A percentile compares a stretch with the other conserved stretches of the same genome.
phyloP scores from a whole-genome alignment of 306 rosid genomes.

The Rosa lucieae region DNA sequence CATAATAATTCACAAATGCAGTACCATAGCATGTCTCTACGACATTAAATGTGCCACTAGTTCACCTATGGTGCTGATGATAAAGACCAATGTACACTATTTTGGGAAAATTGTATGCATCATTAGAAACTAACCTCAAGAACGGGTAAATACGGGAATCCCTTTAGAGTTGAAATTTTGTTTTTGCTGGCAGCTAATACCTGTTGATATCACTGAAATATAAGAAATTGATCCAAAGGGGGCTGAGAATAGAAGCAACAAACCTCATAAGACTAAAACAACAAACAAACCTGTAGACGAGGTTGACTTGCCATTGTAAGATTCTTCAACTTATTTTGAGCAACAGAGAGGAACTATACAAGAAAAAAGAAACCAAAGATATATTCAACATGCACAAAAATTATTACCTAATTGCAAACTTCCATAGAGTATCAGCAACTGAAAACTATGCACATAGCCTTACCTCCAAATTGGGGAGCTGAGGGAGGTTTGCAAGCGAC shows the following conservation, averaged over 20 bases:
- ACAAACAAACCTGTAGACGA: slow-evolving; percentile 82
- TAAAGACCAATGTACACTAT: not conserved
- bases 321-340: slow-evolving; percentile 94
- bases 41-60: not conserved
- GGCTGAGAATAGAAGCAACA: slow-evolving; percentile 1
- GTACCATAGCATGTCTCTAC: not conserved
- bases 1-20: not conserved
- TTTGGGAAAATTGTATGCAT: not conserved
- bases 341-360: slow-evolving; percentile 90
- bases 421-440: slow-evolving; percentile 16
- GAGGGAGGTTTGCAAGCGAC: slow-evolving; percentile 92
- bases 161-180: slow-evolving; percentile 82
- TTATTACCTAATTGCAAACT: slow-evolving; percentile 20
- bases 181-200: slow-evolving; percentile 99
- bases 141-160: slow-evolving; percentile 86
- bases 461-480: slow-evolving; percentile 97
- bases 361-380: slow-evolving; percentile 7
- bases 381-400: not conserved
- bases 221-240: slow-evolving; percentile 8
- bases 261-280: slow-evolving; percentile 18
- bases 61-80: not conserved
- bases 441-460: slow-evolving; percentile 25
- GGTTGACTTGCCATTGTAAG: slow-evolving; percentile 98
- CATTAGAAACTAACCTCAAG: slow-evolving; percentile 74
- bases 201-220: slow-evolving; percentile 40